Conservation (phyloP, 257 asterid genomes). For the Verbascum thapsus region DNA sequence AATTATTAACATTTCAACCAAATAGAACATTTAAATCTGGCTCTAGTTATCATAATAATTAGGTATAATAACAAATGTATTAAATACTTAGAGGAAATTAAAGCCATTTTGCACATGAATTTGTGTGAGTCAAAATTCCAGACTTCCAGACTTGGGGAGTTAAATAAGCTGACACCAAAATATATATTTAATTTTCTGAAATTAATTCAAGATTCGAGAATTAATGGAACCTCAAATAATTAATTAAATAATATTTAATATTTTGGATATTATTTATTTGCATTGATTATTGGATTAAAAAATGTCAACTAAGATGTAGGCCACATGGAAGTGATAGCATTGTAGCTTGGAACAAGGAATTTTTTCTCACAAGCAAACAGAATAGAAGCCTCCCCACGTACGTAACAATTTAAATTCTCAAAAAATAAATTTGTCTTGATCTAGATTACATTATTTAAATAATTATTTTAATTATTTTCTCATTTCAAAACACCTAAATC, state of each 20-base stretch:
- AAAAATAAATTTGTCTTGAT: slow-evolving; percentile 21
- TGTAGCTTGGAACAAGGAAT: slow-evolving; percentile 47
- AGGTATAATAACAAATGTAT: not conserved
- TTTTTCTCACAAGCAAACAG: slow-evolving; percentile 43
- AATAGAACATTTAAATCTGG: not conserved
- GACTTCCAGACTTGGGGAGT: slow-evolving; percentile 56
- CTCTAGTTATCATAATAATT: not conserved
- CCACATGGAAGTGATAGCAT: slow-evolving; percentile 56
- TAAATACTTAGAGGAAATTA: slow-evolving; percentile 25
- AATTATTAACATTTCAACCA: not conserved
- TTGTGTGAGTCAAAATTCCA: slow-evolving; percentile 50
- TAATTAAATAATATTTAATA: slow-evolving; percentile 10
- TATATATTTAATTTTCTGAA: slow-evolving; percentile 26
- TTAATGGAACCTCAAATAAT: slow-evolving; percentile 32
- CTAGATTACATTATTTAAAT: not conserved
- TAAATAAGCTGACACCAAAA: slow-evolving; percentile 55
- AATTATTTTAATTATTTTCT: slow-evolving; percentile 1
- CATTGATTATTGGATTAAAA: slow-evolving; percentile 29
- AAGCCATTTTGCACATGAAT: slow-evolving; percentile 33
- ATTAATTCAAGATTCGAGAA: slow-evolving; percentile 52
- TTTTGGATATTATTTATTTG: slow-evolving; percentile 16
- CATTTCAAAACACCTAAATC: slow-evolving; percentile 7
- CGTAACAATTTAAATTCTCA: slow-evolving; percentile 25
- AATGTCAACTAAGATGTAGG: slow-evolving; percentile 36
- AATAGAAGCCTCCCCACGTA: slow-evolving; percentile 54